phyloP scores from a whole-genome alignment of 2,329 filamentous ascomycete genomes.

The Apiospora aurea region DNA sequence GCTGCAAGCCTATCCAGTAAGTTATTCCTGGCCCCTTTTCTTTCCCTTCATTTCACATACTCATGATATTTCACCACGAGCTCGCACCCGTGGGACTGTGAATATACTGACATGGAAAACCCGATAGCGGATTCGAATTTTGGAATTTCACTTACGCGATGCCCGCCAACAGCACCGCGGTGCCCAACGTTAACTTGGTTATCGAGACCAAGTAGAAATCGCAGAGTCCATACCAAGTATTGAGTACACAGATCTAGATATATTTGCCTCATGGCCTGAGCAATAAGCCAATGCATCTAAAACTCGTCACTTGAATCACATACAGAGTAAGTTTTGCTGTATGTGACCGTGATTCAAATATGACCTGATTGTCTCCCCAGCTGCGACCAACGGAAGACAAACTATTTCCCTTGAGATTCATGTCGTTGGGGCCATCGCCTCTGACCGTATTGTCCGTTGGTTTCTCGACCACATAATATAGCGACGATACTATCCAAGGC shows the following conservation, averaged over 20 bases:
- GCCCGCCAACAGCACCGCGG: conserved; percentile 26
- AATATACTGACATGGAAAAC: not conserved
- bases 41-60: not conserved
- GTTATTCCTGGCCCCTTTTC: not conserved
- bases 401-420: not conserved
- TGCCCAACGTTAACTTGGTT: conserved; percentile 24
- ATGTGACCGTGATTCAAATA: not conserved
- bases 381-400: not conserved
- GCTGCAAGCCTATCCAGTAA: conserved; percentile 29
- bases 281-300: not conserved
- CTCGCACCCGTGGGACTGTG: not conserved
- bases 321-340: not conserved
- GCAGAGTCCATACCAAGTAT: not conserved
- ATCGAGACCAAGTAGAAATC: conserved; percentile 16
- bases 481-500: not conserved
- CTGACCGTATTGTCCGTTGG: not conserved
- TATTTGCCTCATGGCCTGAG: not conserved
- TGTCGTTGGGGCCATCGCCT: too few relatives aligned
- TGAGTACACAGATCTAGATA: not conserved
- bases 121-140: conserved; percentile 38
- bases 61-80: not conserved
- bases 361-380: not conserved
- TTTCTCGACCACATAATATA: not conserved
- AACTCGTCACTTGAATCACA: not conserved
- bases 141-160: conserved; percentile 34